Conservation (phyloP, 371 early-diverging fungal species). For the Umbelopsis sp. region DNA sequence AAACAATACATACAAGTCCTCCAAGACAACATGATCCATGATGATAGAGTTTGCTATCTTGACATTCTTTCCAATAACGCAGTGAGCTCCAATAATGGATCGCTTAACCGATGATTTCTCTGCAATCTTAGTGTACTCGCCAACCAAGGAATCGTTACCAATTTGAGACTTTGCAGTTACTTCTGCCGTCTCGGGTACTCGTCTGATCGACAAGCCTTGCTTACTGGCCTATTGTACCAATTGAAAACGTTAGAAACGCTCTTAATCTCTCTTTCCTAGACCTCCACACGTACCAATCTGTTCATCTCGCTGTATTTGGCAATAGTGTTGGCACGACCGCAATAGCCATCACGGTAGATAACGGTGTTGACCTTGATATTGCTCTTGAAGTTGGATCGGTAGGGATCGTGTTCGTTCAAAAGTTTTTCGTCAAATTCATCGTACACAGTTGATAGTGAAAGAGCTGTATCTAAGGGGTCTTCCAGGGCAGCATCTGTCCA, state of each 20-base stretch:
- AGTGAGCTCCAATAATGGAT: constrained; percentile 90
- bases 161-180: constrained; percentile 75
- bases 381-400: constrained; percentile 40
- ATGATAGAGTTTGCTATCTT: constrained; percentile 92
- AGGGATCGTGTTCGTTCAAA: constrained; percentile 29
- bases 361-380: constrained; percentile 51
- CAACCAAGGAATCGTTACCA: constrained; percentile 90
- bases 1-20: constrained; percentile 68
- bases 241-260: constrained; percentile 9
- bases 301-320: constrained; percentile 85
- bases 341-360: constrained; percentile 55
- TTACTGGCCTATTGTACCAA: constrained; percentile 50
- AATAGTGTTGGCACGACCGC: constrained; percentile 85
- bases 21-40: constrained; percentile 92
- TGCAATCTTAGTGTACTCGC: constrained; percentile 86
- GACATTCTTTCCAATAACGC: constrained; percentile 91
- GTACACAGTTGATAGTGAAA: constrained; percentile 51
- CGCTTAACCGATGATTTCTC: constrained; percentile 92
- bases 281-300: constrained; percentile 65
- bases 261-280: no score
- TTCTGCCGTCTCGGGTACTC: constrained; percentile 67
- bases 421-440: constrained; percentile 35
- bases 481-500: constrained; percentile 40
- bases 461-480: constrained; percentile 43
- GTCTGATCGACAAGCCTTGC: constrained; percentile 55